Conservation (phyloP, 495 filamentous ascomycete genomes). For the Cercophora scortea region DNA sequence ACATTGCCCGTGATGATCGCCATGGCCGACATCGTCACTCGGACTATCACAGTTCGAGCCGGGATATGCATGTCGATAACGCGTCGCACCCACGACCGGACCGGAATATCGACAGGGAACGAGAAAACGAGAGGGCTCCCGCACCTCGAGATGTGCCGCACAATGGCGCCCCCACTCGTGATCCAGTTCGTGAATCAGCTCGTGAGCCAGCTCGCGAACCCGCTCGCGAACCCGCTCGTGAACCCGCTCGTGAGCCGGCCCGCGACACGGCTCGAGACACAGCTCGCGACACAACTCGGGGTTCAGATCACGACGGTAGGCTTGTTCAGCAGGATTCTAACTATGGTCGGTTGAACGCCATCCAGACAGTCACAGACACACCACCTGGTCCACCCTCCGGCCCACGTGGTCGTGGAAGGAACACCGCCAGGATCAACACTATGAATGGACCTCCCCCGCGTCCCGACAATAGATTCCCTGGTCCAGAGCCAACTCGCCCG, state of each 20-base stretch:
- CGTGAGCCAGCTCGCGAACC: too few species aligned
- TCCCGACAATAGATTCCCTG: constrained; percentile 27
- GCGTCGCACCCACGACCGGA: constrained; percentile 16
- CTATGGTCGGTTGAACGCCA: constrained; percentile 51
- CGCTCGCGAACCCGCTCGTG: neutral
- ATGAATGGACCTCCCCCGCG: constrained; percentile 25
- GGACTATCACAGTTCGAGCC: constrained; percentile 26
- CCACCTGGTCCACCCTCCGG: constrained; percentile 55
- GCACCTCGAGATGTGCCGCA: constrained; percentile 25
- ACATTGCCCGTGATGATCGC: constrained; percentile 40
- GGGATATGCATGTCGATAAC: constrained; percentile 29
- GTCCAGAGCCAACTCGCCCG: constrained; percentile 27
- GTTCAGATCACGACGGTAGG: constrained; percentile 45
- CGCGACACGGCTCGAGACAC: constrained; percentile 30
- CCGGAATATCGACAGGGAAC: constrained; percentile 22
- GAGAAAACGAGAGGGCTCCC: constrained; percentile 24
- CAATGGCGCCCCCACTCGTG: constrained; percentile 18
- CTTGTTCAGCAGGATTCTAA: constrained; percentile 53
- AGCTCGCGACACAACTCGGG: constrained; percentile 11
- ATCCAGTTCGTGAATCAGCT: constrained; percentile 41
- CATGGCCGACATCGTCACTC: constrained; percentile 28
- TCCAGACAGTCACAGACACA: constrained; percentile 39
- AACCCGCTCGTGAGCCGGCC: constrained; percentile 30
- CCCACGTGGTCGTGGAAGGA: constrained; percentile 50
- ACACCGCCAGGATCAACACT: constrained; percentile 23